phyloP scores from a whole-genome alignment of 805 yeast genomes.

The Pichia thaimueangensis region DNA sequence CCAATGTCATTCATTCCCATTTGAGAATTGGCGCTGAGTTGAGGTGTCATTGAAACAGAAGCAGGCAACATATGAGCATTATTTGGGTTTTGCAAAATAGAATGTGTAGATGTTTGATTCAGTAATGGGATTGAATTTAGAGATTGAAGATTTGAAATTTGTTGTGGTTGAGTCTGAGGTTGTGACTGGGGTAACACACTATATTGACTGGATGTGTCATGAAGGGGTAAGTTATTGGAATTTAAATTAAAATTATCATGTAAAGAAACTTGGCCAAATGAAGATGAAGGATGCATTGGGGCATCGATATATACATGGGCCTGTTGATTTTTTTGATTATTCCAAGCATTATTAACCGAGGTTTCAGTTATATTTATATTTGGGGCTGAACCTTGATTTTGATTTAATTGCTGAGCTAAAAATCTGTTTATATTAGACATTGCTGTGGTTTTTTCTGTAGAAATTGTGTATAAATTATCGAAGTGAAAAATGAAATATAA shows the following conservation, averaged over 20 bases:
- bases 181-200: constrained; percentile 1
- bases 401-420: constrained; percentile 2
- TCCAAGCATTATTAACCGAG: not conserved
- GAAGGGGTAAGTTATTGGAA: not conserved
- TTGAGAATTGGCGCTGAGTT: constrained; percentile 11
- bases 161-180: constrained; percentile 6
- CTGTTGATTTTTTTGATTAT: not conserved
- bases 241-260: constrained; percentile 1
- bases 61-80: not conserved
- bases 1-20: constrained; percentile 5
- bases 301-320: not conserved
- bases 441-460: too few relatives aligned
- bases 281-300: constrained; percentile 10
- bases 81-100: not conserved
- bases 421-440: constrained; percentile 6
- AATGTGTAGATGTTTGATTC: not conserved
- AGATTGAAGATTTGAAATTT: constrained; percentile 3
- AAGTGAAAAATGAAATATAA: too few relatives aligned
- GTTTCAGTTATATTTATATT: not conserved
- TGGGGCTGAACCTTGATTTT: not conserved
- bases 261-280: constrained; percentile 5
- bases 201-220: not conserved
- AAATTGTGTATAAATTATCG: too few relatives aligned
- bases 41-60: constrained; percentile 14
- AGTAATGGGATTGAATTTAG: constrained; percentile 1